Conservation (phyloP, 2,329 filamentous ascomycete species). For the Clonostachys byssicola region DNA sequence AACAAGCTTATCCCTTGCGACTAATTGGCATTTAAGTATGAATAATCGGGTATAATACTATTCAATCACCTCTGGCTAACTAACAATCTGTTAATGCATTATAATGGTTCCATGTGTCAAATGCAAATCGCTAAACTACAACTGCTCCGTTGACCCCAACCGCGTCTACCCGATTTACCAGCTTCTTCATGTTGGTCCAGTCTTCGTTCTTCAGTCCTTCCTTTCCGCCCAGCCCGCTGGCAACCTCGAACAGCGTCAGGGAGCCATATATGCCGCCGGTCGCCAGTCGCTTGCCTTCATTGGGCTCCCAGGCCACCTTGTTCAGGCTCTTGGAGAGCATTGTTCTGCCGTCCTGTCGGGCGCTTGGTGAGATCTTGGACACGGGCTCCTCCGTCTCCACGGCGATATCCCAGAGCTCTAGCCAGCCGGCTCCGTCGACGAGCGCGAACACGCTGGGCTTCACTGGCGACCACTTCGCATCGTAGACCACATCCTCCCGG, state of each 20-base stretch:
- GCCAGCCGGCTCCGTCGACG: conserved; percentile 85
- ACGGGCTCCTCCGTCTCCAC: conserved; percentile 90
- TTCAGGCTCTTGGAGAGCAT: conserved; percentile 85
- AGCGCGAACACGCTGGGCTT: conserved; percentile 93
- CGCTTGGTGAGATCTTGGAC: conserved; percentile 70
- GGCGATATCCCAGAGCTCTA: conserved; percentile 95
- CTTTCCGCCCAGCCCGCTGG: conserved; percentile 74
- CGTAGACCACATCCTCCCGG: conserved; percentile 94
- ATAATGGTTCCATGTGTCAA: not conserved
- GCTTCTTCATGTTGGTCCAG: conserved; percentile 89
- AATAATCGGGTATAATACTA: conserved; percentile 1
- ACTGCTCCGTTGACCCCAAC: conserved; percentile 45
- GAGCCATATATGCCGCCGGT: conserved; percentile 90
- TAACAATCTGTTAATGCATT: too few relatives aligned
- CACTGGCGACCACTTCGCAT: conserved; percentile 90
- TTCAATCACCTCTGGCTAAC: too few relatives aligned
- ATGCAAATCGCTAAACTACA: conserved; percentile 19
- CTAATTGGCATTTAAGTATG: not conserved
- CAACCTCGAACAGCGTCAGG: conserved; percentile 90
- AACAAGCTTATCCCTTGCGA: too few relatives aligned
- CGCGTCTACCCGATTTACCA: conserved; percentile 72
- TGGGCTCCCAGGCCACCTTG: conserved; percentile 89
- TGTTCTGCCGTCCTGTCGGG: conserved; percentile 59
- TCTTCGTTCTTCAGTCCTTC: conserved; percentile 83
- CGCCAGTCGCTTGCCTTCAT: conserved; percentile 80